These are phyloP conservation scores for Kluyveromyces sp. DNA, from an alignment of 1,139 yeast genomes.

Conservation along the genomic window DNA sequence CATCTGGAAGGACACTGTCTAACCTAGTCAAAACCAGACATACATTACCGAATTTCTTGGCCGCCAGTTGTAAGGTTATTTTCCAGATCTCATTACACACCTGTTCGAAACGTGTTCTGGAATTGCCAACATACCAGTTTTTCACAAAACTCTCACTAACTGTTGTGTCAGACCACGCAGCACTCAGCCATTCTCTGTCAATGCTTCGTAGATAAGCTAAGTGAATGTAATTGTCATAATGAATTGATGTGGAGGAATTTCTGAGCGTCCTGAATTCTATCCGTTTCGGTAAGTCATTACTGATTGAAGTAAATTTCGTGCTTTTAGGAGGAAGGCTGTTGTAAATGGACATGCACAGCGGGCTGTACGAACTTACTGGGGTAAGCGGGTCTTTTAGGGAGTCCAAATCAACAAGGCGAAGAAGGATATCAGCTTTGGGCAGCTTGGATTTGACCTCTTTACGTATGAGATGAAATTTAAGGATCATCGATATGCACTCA, in stretches of 20 bases:
- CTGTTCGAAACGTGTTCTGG: constrained; percentile 46
- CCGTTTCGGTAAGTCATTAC: constrained; percentile 30
- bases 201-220: constrained; percentile 77
- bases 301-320: constrained; percentile 30
- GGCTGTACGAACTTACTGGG: constrained; percentile 31
- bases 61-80: constrained; percentile 39
- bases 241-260: constrained; percentile 35
- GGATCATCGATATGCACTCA: constrained; percentile 44
- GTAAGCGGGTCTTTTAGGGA: constrained; percentile 38
- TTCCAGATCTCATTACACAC: constrained; percentile 56
- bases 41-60: constrained; percentile 44
- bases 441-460: constrained; percentile 37
- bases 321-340: constrained; percentile 44
- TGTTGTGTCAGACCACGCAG: constrained; percentile 84
- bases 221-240: constrained; percentile 74
- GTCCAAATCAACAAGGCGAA: constrained; percentile 53
- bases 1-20: constrained; percentile 70
- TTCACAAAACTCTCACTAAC: constrained; percentile 60
- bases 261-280: constrained; percentile 48
- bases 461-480: constrained; percentile 44
- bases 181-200: constrained; percentile 79
- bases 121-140: constrained; percentile 51
- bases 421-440: constrained; percentile 39
- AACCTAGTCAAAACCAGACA: constrained; percentile 62
- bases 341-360: constrained; percentile 56